Evolutionary conservation across 2,329 filamentous ascomycete species (phyloP).

Genomic region (Ascochyta clinopodiicola): DNA sequence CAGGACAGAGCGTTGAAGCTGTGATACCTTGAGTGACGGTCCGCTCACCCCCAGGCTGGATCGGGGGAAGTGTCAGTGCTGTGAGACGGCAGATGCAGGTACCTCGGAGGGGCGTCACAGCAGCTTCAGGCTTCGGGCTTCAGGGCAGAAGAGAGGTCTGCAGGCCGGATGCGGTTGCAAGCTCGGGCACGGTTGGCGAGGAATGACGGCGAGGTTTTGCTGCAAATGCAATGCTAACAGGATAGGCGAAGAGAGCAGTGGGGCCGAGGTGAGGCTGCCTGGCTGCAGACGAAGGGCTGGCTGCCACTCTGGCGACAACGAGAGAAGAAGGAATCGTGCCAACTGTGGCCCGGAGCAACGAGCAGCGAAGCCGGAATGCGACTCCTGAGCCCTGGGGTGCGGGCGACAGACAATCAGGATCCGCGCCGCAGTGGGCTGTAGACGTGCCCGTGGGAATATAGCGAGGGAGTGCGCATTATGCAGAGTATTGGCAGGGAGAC

Average conservation of each 20-base stretch:
- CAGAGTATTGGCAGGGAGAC: slow-evolving; percentile 40
- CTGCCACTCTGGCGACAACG: slow-evolving; percentile 32
- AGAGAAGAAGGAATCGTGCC: slow-evolving; percentile 41
- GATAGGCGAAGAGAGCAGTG: slow-evolving; percentile 32
- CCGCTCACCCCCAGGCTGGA: slow-evolving; percentile 29
- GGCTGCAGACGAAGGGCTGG: slow-evolving; percentile 33
- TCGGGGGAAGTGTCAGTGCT: slow-evolving; percentile 33
- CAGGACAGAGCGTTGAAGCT: slow-evolving; percentile 33
- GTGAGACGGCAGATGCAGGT: slow-evolving; percentile 45
- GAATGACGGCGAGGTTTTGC: slow-evolving; percentile 31
- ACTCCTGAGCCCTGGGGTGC: slow-evolving; percentile 35
- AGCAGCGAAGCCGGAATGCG: slow-evolving; percentile 39
- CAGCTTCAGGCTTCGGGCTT: slow-evolving; percentile 26
- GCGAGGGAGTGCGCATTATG: slow-evolving; percentile 41
- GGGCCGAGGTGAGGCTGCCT: slow-evolving; percentile 36
- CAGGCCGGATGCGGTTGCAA: slow-evolving; percentile 28
- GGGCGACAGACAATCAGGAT: slow-evolving; percentile 36
- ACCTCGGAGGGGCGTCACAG: slow-evolving; percentile 36
- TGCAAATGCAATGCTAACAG: slow-evolving; percentile 29
- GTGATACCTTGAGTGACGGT: slow-evolving; percentile 37
- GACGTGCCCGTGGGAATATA: slow-evolving; percentile 39
- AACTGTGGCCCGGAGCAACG: slow-evolving; percentile 40
- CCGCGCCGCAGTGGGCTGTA: slow-evolving; percentile 39
- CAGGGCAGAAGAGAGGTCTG: slow-evolving; percentile 23
- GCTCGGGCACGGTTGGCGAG: slow-evolving; percentile 25